Base-by-base conservation (phyloP, 805 yeast genomes). In the Candida odintsovae region DNA sequence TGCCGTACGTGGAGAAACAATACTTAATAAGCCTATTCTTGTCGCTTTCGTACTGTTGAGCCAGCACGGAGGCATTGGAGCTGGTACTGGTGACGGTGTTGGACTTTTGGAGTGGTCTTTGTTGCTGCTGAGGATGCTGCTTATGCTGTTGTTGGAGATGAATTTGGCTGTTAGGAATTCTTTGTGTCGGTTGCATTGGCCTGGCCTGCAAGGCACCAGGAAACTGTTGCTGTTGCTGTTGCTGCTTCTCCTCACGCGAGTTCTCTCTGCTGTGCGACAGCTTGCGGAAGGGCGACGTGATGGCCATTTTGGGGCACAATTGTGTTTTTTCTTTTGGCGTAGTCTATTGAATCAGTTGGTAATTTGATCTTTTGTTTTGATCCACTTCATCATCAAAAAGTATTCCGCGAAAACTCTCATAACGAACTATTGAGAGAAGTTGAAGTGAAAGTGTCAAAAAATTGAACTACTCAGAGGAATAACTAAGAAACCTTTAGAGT, bases 31-130 rank as follows among this genome's bases (percentile, higher is more conserved):
- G 71, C 22, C 67, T 63, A 39, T 67, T 66, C 52, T 78, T 72
- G 55, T 82, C 86, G 19, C 65, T 63, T 45, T 80, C 84, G 56
- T 78, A 80, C 54, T 78, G 84, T 46, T 69, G 72, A 0, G 86
- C 85, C 43, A 81, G 48, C 44, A 65, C 61, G 1, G 68, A 57
- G 11, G 49, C 53, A 7, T 54, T 55, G 2, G 67, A 57, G 6
- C 56, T 56, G 3, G 55, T 50, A 25, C 49, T 44, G 1, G 45
- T 42, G 2, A 62, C 56, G 2, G 71, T 64, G 16, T 63, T 55
- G 21, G 61, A 59, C 50, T 67, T 61, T 44, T 59, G 62, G 33
- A 42, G n/a, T 3, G 44, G 22, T 45, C 37, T 16, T 29, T 41
- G 63, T 63, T 36, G 45, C 50, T 41, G 38, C 48, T 40, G 46